Conservation (phyloP, 2,329 filamentous ascomycete genomes). For the Clonostachys solani region DNA sequence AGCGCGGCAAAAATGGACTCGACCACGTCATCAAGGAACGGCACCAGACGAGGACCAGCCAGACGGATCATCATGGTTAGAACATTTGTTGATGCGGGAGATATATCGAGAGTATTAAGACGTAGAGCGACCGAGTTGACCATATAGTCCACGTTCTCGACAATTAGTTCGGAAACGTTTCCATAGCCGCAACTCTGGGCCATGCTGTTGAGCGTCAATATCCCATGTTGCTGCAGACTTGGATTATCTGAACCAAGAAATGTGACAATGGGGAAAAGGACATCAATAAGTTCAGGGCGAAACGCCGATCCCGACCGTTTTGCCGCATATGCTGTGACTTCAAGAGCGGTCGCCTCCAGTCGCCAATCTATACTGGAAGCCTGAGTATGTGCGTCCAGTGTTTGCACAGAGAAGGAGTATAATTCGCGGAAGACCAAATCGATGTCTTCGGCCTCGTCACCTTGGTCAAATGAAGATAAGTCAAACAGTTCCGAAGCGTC, state of each 20-base stretch:
- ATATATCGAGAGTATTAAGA: slow-evolving; percentile 88
- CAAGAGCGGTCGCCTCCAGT: slow-evolving; percentile 73
- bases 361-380: slow-evolving; percentile 59
- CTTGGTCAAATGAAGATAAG: slow-evolving; percentile 26
- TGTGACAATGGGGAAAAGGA: slow-evolving; percentile 88
- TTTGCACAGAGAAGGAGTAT: slow-evolving; percentile 62
- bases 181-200: slow-evolving; percentile 70
- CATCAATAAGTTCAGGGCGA: slow-evolving; percentile 81
- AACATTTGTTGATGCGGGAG: slow-evolving; percentile 85
- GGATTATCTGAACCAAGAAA: slow-evolving; percentile 70
- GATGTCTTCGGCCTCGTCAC: slow-evolving; percentile 29
- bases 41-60: slow-evolving; percentile 75
- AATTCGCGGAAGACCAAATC: slow-evolving; percentile 56
- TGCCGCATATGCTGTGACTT: slow-evolving; percentile 75
- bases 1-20: slow-evolving; percentile 87
- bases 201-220: slow-evolving; percentile 78
- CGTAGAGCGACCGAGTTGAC: slow-evolving; percentile 88
- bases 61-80: slow-evolving; percentile 91
- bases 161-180: slow-evolving; percentile 72
- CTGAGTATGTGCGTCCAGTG: slow-evolving; percentile 52
- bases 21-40: slow-evolving; percentile 88
- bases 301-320: slow-evolving; percentile 63
- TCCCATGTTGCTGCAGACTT: slow-evolving; percentile 73
- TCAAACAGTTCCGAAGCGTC: slow-evolving; percentile 66
- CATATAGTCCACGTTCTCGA: slow-evolving; percentile 94